Percentiles rank a stretch among this genome's conserved stretches.
Conservation (phyloP, 108 stramenopile species). For the Cyclotella choctawhatcheeana region DNA sequence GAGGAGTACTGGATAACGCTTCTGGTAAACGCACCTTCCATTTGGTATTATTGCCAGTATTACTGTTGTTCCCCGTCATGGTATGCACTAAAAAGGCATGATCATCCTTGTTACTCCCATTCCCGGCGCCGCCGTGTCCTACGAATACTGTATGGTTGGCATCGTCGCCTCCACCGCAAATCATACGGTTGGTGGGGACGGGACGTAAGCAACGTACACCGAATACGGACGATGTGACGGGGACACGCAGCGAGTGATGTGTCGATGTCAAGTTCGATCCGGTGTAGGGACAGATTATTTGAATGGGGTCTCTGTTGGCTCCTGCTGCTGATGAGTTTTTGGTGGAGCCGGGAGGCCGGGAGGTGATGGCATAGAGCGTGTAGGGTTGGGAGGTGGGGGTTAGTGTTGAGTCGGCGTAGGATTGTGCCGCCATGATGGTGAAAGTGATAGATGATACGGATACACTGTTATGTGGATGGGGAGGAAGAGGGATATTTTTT, state of each 20-base stretch:
- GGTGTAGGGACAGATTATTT: conserved; percentile 46
- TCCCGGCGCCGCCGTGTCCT: conserved; percentile 33
- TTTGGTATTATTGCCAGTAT: conserved; percentile 8
- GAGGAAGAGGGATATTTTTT: not conserved
- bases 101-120: conserved; percentile 33
- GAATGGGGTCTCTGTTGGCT: conserved; percentile 38
- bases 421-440: not conserved
- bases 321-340: conserved; percentile 6
- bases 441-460: not conserved
- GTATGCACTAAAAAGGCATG: conserved; percentile 30
- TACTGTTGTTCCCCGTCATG: not conserved
- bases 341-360: conserved; percentile 26
- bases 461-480: not conserved
- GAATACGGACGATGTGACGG: conserved; percentile 1
- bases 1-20: conserved; percentile 51
- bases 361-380: conserved; percentile 34
- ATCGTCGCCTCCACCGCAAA: conserved; percentile 24
- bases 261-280: conserved; percentile 37
- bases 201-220: conserved; percentile 32
- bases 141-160: conserved; percentile 28
- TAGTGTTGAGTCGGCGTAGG: conserved; percentile 7
- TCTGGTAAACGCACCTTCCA: conserved; percentile 83
- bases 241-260: conserved; percentile 11
- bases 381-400: conserved; percentile 23
- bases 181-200: conserved; percentile 15